Conservation (phyloP, 257 asterid species). For the Anisodus acutangulus region DNA sequence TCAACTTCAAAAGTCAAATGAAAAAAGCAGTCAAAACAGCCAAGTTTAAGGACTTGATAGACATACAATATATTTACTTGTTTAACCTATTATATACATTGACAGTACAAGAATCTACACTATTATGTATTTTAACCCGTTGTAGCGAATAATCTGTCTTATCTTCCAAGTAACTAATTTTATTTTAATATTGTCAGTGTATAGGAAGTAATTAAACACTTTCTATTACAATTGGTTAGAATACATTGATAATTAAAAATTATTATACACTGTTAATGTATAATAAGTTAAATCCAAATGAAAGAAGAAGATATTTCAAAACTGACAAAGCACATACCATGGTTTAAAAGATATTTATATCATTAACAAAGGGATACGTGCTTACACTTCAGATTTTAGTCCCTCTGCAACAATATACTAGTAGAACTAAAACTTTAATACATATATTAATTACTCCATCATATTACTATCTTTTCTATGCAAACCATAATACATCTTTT, state of each 20-base stretch:
- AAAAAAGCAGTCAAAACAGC: neutral
- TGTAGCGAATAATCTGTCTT: neutral
- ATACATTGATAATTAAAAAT: neutral
- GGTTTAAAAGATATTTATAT: constrained; percentile 7
- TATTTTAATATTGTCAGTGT: neutral
- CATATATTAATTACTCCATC: neutral
- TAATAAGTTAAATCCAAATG: neutral
- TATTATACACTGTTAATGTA: neutral
- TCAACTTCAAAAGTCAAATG: neutral
- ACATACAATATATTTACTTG: neutral
- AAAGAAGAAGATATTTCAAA: neutral
- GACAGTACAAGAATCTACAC: too few relatives aligned
- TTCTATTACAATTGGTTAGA: neutral
- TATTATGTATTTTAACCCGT: neutral
- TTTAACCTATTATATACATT: too few relatives aligned
- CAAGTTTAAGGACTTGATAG: neutral
- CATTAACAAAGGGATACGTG: constrained; percentile 17
- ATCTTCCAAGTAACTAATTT: neutral
- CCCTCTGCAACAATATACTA: constrained; percentile 22
- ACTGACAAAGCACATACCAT: neutral
- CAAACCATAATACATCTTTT: neutral
- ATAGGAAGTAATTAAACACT: neutral
- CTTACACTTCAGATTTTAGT: constrained; percentile 4
- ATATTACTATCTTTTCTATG: constrained; percentile 5
- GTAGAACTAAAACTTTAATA: constrained; percentile 15